Conservation (phyloP, 345 rosid species). For the Erucastrum elatum region DNA sequence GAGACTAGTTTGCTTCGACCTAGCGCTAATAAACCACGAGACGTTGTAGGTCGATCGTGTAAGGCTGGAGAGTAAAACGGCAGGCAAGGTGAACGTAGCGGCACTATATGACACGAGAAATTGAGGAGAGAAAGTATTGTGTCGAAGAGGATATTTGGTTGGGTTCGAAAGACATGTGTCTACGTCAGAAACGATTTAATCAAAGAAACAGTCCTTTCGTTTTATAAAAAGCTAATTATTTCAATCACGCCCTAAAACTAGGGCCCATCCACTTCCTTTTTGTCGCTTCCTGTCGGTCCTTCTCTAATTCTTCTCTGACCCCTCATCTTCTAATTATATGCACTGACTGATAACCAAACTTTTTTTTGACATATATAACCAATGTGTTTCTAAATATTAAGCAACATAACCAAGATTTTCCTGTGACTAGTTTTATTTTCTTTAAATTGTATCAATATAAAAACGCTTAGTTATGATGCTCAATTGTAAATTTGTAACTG, state of each 20-base stretch:
- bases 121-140: neutral
- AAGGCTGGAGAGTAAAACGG: conserved; percentile 24
- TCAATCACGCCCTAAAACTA: conserved; percentile 38
- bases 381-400: neutral
- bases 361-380: neutral
- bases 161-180: conserved; percentile 11
- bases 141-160: neutral
- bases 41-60: neutral
- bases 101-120: conserved; percentile 25
- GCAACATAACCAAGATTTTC: neutral
- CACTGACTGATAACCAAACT: neutral
- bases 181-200: neutral
- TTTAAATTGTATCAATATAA: neutral
- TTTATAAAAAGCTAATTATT: neutral
- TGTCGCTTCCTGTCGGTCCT: conserved; percentile 42
- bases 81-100: conserved; percentile 11
- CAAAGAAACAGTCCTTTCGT: neutral
- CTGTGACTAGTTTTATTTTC: neutral
- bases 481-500: neutral
- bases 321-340: neutral
- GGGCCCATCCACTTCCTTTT: conserved; percentile 20
- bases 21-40: neutral
- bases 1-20: neutral
- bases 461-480: neutral
- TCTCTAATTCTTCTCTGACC: neutral